Percentiles rank a stretch among this genome's conserved stretches.
Conservation (phyloP, 2,329 filamentous ascomycete genomes). For the Fusarium virguliforme region DNA sequence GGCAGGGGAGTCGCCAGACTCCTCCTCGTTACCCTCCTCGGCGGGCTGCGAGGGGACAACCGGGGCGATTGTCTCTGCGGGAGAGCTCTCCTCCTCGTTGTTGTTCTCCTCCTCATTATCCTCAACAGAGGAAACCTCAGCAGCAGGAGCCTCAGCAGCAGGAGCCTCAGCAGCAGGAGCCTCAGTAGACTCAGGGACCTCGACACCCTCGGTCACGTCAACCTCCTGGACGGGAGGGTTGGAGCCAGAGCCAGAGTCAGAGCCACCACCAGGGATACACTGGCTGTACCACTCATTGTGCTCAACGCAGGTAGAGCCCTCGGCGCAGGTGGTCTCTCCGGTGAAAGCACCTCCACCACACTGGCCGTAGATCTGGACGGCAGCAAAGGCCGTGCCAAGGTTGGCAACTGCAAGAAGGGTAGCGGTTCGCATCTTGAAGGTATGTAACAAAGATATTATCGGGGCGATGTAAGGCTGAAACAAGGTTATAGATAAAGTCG, state of each 20-base stretch:
- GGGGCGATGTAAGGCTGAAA: conserved; percentile 11
- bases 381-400: conserved; percentile 38
- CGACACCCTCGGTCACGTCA: conserved; percentile 10
- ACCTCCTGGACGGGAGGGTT: conserved; percentile 22
- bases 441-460: conserved; percentile 13
- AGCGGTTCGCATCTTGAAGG: conserved; percentile 36
- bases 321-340: conserved; percentile 37
- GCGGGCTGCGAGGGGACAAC: conserved; percentile 5
- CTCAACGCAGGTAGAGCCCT: conserved; percentile 35
- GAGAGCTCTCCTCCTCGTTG: not conserved
- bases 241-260: conserved; percentile 4
- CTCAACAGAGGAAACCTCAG: not conserved
- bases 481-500: conserved; percentile 20
- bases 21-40: not conserved
- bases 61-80: not conserved
- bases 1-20: not conserved
- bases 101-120: conserved; percentile 2
- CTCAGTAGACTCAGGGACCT: conserved; percentile 6
- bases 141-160: not conserved
- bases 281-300: conserved; percentile 47
- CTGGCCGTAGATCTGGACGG: conserved; percentile 41
- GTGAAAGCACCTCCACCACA: conserved; percentile 38
- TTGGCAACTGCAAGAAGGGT: conserved; percentile 43
- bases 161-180: not conserved
- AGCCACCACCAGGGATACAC: conserved; percentile 30